Conservation (phyloP, 768 basidiomycete species). For the Tricholoma hemisulphureum region DNA sequence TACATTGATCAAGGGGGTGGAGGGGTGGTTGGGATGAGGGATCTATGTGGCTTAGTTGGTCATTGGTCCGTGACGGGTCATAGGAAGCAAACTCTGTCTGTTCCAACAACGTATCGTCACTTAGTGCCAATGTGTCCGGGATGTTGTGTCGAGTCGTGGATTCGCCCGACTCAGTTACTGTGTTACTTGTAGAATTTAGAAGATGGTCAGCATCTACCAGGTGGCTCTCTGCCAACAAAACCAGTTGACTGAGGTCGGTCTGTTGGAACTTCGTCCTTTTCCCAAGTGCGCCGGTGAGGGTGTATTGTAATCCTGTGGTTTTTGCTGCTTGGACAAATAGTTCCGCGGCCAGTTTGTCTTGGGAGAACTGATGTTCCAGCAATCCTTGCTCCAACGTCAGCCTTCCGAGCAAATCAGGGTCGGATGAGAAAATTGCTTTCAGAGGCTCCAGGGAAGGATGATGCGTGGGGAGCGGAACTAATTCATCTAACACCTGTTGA, state of each 20-base stretch:
- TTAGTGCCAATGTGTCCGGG: conserved; percentile 81
- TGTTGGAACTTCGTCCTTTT: conserved; percentile 94
- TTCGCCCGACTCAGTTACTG: conserved; percentile 4
- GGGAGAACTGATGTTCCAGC: conserved; percentile 69
- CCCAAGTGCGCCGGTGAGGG: conserved; percentile 90
- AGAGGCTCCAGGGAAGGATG: conserved; percentile 43
- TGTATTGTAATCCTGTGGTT: conserved; percentile 79
- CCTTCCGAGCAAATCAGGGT: conserved; percentile 66
- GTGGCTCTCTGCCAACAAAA: conserved; percentile 88
- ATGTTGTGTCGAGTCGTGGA: conserved; percentile 30
- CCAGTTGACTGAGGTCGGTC: conserved; percentile 81
- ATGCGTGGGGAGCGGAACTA: conserved; percentile 56
- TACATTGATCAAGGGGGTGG: conserved; percentile 91
- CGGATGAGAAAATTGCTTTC: conserved; percentile 36
- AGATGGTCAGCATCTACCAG: conserved; percentile 33
- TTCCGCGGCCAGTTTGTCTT: conserved; percentile 77
- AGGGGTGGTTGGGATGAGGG: conserved; percentile 83
- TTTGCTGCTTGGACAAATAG: conserved; percentile 76
- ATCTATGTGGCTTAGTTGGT: conserved; percentile 67
- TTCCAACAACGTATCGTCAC: conserved; percentile 96
- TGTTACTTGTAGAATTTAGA: conserved; percentile 7
- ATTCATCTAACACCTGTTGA: conserved; percentile 81
- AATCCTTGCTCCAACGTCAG: conserved; percentile 76
- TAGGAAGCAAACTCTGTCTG: conserved; percentile 89
- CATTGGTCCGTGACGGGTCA: conserved; percentile 42